Base-by-base conservation (phyloP, 768 basidiomycete species). In the Mycena belliarum region DNA sequence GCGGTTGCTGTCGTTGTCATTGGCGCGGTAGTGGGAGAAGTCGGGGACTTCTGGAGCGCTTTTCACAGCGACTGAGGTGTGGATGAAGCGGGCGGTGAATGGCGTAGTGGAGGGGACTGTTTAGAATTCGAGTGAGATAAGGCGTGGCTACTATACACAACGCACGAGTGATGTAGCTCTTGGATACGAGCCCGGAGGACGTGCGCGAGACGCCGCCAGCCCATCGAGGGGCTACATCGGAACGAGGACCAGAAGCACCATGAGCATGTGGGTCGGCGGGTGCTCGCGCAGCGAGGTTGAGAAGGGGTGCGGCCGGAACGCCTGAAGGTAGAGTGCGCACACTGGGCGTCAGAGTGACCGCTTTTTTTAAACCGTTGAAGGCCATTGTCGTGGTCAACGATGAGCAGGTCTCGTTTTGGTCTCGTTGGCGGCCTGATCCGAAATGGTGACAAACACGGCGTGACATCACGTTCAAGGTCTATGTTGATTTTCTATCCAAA, bases 41-140 rank as follows among this genome's bases (percentile, higher is more conserved):
- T 98, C 89, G 62, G 97, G 97, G 9, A 96, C 92, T 61, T 92
- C 80, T 45, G 91, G 87, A 28, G 88, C 85, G 68, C 88, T 85
- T 65, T 82, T 83, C 66, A 77, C 77, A 53, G 79, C 76, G 43
- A 85, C 81, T 52, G 93, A 88, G 65, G 91, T 90, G 70, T 92
- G 89, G 57, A 96, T 76, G 59, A 87, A 80, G 69, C 91, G 88
- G 57, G 83, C 86, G 60, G 86, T 83, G 75, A 78, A 77, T 63
- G 76, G 71, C 55, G 77, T 72, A 18, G 83, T 82, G 20, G 84
- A 69, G n/a, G 81, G 73, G 45, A 82, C 88, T 82, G 70, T 40
- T 61, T 28, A 43, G 55, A 35, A 41, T 29, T 12, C 63, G 32
- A 43, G 55, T 63, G 40, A 61, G 33, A 55, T 41, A 24, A 26